Base-by-base conservation (phyloP, 768 basidiomycete species). In the Mycena latifolia region DNA sequence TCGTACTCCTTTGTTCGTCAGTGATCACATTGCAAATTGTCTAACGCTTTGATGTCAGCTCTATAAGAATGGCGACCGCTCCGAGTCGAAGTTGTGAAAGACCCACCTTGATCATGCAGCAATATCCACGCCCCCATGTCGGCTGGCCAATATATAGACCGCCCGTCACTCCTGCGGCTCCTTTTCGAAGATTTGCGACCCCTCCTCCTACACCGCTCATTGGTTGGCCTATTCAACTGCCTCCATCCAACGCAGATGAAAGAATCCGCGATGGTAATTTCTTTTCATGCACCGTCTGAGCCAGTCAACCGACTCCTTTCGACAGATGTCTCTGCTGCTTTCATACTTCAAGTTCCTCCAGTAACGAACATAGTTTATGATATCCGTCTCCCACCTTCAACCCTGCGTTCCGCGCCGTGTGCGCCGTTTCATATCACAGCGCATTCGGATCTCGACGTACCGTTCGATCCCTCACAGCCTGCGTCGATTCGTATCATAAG, bases 301-400 rank as follows among this genome's bases (percentile, higher is more conserved):
- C 11, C 25, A 24, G 6, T 50, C n/a, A 25, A 43, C 27, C 46
- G n/a, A 57, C 17, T n/a, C 0, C 6, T 27, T 33, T 4, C 22
- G 20, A 15, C 51, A 63, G 62, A 50, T 15, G n/a, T 56, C 12
- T 35, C 54, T 9, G 31, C 46, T 7, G 31, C 27, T 53, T 37
- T 63, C 20, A 22, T 50, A 2, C 60, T 67, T 0, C 60, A 57
- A 31, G 60, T 67, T 11, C 56, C 57, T 29, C 66, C 61, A 20
- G 29, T 60, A 20, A 47, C 66, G 22, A 35, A 67, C 35, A 53
- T 67, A 12, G 22, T 46, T 12, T 67, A 67, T 41, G 61, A 67
- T 27, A 37, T 67, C 7, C 55, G 66, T 7, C 45, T 24, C n/a
- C 61, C 61, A 15, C 56, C 61, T 14, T 48, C 61, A 14, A 63